Evolutionary conservation across 352 stramenopile species (phyloP).

Genomic region (Phytophthora citricola): DNA sequence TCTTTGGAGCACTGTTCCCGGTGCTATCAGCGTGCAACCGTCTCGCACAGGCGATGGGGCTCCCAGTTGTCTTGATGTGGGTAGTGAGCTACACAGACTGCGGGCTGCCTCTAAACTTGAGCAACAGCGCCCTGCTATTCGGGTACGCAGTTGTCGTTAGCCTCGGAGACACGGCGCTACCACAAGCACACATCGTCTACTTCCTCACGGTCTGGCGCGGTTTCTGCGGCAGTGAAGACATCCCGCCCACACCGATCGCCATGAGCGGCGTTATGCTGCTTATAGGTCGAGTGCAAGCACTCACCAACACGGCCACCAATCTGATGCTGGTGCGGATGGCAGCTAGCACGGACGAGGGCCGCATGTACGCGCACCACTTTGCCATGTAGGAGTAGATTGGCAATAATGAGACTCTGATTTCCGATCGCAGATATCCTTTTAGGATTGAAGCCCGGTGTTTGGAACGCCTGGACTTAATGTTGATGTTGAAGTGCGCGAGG

Average conservation of each 20-base stretch:
- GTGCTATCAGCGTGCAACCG: slow-evolving; percentile 62
- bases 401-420: background rate
- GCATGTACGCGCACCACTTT: slow-evolving; percentile 46
- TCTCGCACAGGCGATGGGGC: slow-evolving; percentile 47
- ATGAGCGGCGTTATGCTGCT: slow-evolving; percentile 54
- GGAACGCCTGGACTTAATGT: too few species aligned
- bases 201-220: slow-evolving; percentile 63
- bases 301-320: slow-evolving; percentile 61
- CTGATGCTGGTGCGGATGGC: slow-evolving; percentile 70
- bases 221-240: slow-evolving; percentile 57
- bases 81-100: slow-evolving; percentile 63
- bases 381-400: slow-evolving; percentile 12
- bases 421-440: too few species aligned
- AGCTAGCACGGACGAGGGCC: slow-evolving; percentile 44
- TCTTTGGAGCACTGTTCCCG: slow-evolving; percentile 72
- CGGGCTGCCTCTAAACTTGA: slow-evolving; percentile 29
- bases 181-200: slow-evolving; percentile 50
- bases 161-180: slow-evolving; percentile 57
- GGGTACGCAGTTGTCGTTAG: slow-evolving; percentile 50
- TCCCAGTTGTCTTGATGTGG: slow-evolving; percentile 61
- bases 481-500: too few species aligned
- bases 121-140: slow-evolving; percentile 54
- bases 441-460: too few species aligned
- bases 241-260: slow-evolving; percentile 49
- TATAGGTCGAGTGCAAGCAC: slow-evolving; percentile 48